phyloP scores from a whole-genome alignment of 2,329 filamentous ascomycete species.

The Huntiella omanensis region DNA sequence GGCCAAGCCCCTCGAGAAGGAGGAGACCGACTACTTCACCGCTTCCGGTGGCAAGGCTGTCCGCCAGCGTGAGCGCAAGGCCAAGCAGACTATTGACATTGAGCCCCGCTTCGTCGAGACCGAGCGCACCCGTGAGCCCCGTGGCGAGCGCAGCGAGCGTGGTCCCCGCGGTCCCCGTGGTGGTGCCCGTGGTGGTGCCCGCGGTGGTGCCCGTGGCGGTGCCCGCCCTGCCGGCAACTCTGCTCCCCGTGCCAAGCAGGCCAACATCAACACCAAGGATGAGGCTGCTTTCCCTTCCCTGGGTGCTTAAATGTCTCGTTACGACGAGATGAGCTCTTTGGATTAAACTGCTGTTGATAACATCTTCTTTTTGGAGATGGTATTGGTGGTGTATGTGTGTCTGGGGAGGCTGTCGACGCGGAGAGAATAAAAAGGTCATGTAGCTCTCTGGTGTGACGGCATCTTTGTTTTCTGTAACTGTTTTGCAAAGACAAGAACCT shows the following conservation, averaged over 20 bases:
- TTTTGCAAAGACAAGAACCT: too few relatives aligned
- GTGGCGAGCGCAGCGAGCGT: slow-evolving; percentile 33
- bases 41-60: slow-evolving; percentile 56
- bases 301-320: slow-evolving; percentile 26
- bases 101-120: slow-evolving; percentile 67
- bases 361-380: neutral
- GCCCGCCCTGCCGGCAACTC: slow-evolving; percentile 22
- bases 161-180: slow-evolving; percentile 27
- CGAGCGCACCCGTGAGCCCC: slow-evolving; percentile 35
- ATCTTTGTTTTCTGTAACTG: too few relatives aligned
- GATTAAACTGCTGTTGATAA: neutral
- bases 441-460: too few relatives aligned
- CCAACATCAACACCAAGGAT: slow-evolving; percentile 34
- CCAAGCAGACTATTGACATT: slow-evolving; percentile 77
- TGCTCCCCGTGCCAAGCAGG: slow-evolving; percentile 13
- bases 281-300: slow-evolving; percentile 42
- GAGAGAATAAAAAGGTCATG: too few relatives aligned
- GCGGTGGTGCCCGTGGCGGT: slow-evolving; percentile 27
- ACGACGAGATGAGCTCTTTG: neutral
- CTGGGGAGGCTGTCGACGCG: neutral
- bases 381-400: too few relatives aligned
- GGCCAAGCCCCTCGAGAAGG: slow-evolving; percentile 53
- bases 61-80: slow-evolving; percentile 78
- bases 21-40: slow-evolving; percentile 59
- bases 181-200: slow-evolving; percentile 23